Conservation (phyloP, 371 early-diverging fungal species). For the Mucor velutinosus region DNA sequence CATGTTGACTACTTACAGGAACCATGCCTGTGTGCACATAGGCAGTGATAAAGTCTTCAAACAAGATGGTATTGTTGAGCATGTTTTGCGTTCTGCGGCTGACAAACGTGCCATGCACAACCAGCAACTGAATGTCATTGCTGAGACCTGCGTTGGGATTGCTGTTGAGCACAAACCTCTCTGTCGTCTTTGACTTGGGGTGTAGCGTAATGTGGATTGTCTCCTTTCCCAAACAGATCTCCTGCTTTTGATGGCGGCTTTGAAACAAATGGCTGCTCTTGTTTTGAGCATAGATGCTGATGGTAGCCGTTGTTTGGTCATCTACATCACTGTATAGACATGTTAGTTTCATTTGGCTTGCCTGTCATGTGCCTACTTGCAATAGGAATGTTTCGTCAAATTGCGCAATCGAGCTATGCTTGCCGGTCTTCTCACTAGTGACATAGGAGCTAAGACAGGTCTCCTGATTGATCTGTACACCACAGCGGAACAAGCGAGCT, state of each 20-base stretch:
- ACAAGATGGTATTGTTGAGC: conserved; percentile 25
- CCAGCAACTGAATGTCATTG: conserved; percentile 27
- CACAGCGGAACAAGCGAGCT: conserved; percentile 30
- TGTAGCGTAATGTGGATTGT: conserved; percentile 15
- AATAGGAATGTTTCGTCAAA: conserved; percentile 44
- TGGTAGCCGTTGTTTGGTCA: conserved; percentile 22
- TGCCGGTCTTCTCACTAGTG: conserved; percentile 29
- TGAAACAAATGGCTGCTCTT: conserved; percentile 11
- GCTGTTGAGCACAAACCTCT: conserved; percentile 21
- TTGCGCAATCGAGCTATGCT: conserved; percentile 27
- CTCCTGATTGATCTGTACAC: conserved; percentile 33
- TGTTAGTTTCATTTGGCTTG: not conserved
- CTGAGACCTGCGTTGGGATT: conserved; percentile 16
- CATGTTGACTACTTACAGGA: conserved; percentile 21
- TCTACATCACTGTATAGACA: conserved; percentile 24
- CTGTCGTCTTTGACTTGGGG: conserved; percentile 24
- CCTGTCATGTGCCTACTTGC: conserved; percentile 13
- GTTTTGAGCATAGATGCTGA: conserved; percentile 29
- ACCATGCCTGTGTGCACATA: conserved; percentile 24
- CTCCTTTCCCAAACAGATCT: conserved; percentile 26
- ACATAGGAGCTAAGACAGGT: conserved; percentile 25
- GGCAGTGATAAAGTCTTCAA: conserved; percentile 33
- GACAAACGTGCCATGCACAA: conserved; percentile 28
- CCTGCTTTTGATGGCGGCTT: conserved; percentile 13
- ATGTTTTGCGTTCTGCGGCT: conserved; percentile 30